Evolutionary conservation across 169 alveolate species (phyloP).

Genomic region (Cytauxzoon felis): DNA sequence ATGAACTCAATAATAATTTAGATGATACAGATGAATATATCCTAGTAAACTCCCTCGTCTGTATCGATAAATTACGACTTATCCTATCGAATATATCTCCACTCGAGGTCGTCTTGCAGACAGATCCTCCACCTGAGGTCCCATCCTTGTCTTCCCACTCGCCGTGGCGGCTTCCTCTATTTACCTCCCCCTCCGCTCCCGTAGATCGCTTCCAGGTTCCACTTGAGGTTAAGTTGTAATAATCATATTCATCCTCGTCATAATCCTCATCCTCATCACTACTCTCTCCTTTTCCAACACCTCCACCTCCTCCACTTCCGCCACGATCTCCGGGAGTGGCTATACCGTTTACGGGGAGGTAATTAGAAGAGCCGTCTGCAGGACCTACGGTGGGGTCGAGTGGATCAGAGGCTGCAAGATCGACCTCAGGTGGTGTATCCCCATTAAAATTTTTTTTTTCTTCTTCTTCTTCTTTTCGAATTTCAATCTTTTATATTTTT

Average conservation of each 20-base stretch:
- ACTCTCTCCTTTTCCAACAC: neutral
- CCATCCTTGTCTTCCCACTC: no score
- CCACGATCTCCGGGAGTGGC: no score
- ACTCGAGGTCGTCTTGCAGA: no score
- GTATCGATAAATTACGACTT: neutral
- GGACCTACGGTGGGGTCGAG: no score
- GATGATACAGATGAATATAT: no score
- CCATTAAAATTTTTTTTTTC: no score
- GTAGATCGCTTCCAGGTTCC: neutral
- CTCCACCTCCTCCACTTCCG: slow-evolving; percentile 34
- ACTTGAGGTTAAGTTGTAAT: neutral
- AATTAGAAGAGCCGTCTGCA: no score
- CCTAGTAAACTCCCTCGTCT: neutral
- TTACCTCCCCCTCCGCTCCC: neutral
- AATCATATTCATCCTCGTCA: neutral
- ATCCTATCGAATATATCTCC: neutral
- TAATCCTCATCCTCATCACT: slow-evolving; percentile 2
- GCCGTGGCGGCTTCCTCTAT: neutral
- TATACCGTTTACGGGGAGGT: no score
- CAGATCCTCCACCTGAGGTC: no score
- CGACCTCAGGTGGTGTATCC: no score
- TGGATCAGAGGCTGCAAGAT: no score
- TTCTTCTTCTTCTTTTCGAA: slow-evolving; percentile 8
- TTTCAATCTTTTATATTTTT: slow-evolving; percentile 6
- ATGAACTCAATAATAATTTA: no score